Conservation (phyloP, 345 rosid genomes). For the Salix exigua region DNA sequence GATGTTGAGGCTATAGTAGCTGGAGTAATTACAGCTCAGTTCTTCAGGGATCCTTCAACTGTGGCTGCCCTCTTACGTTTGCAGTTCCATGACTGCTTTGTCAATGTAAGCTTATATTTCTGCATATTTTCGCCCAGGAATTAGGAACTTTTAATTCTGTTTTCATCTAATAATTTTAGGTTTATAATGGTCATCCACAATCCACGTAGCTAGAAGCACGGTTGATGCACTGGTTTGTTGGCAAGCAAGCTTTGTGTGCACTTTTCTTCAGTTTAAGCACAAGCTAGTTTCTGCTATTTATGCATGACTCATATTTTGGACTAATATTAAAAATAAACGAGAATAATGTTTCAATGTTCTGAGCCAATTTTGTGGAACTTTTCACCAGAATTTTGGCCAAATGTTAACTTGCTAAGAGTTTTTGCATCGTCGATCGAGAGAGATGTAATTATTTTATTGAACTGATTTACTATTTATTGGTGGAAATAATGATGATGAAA, state of each 20-base stretch:
- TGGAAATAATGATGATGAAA: slow-evolving; percentile 4
- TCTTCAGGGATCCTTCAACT: slow-evolving; percentile 24
- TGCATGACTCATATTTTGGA: not conserved
- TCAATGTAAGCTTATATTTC: slow-evolving; percentile 22
- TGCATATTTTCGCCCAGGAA: not conserved
- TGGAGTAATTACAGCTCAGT: slow-evolving; percentile 17
- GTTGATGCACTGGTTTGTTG: slow-evolving; percentile 12
- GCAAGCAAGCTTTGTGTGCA: slow-evolving; percentile 17
- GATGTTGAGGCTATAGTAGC: slow-evolving; percentile 41
- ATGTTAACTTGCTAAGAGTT: not conserved
- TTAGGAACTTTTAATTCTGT: not conserved
- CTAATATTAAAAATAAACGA: not conserved
- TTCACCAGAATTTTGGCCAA: not conserved
- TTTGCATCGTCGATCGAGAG: too few relatives aligned
- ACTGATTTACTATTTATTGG: not conserved
- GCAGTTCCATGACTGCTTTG: slow-evolving; percentile 48
- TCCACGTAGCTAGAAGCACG: not conserved
- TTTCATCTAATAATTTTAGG: not conserved
- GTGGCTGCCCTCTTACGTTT: slow-evolving; percentile 38
- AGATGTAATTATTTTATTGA: not conserved
- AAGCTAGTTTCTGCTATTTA: too few relatives aligned
- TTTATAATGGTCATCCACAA: not conserved
- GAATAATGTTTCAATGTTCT: not conserved
- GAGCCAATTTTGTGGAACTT: not conserved
- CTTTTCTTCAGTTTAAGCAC: not conserved